Evolutionary conservation across 192 early-diverging fungal genomes (phyloP).

Genomic region (Pecoramyces ruminantium): DNA sequence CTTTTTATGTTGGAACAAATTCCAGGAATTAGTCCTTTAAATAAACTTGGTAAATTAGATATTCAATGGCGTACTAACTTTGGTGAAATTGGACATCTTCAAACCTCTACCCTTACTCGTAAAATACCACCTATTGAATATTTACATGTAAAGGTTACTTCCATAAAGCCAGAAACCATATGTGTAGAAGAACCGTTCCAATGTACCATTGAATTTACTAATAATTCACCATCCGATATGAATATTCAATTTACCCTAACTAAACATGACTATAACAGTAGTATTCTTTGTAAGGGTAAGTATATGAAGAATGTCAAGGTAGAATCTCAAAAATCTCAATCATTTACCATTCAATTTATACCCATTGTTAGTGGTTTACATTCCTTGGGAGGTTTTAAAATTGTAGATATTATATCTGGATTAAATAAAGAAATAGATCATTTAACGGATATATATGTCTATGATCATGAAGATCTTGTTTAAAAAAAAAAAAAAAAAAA

Average conservation of each 20-base stretch:
- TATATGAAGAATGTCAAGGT: slow-evolving; percentile 46
- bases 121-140: slow-evolving; percentile 61
- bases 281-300: slow-evolving; percentile 45
- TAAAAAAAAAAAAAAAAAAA: background rate
- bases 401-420: slow-evolving; percentile 52
- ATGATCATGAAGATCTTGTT: background rate
- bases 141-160: slow-evolving; percentile 39
- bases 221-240: slow-evolving; percentile 35
- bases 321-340: slow-evolving; percentile 28
- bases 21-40: slow-evolving; percentile 39
- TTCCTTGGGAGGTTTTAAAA: slow-evolving; percentile 58
- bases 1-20: slow-evolving; percentile 64
- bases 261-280: slow-evolving; percentile 58
- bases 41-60: slow-evolving; percentile 80
- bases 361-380: slow-evolving; percentile 70
- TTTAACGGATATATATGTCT: slow-evolving; percentile 55
- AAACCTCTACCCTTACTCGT: slow-evolving; percentile 79
- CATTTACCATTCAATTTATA: slow-evolving; percentile 61
- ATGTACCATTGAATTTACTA: slow-evolving; percentile 35
- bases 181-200: slow-evolving; percentile 39
- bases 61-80: slow-evolving; percentile 87
- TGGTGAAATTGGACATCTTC: slow-evolving; percentile 73
- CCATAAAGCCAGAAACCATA: slow-evolving; percentile 14
- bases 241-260: slow-evolving; percentile 41
- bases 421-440: slow-evolving; percentile 62